Evolutionary conservation across 352 stramenopile species (phyloP), one percentile per base, ranked within the genome.

Genomic region (Globisporangium viniferum): DNA sequence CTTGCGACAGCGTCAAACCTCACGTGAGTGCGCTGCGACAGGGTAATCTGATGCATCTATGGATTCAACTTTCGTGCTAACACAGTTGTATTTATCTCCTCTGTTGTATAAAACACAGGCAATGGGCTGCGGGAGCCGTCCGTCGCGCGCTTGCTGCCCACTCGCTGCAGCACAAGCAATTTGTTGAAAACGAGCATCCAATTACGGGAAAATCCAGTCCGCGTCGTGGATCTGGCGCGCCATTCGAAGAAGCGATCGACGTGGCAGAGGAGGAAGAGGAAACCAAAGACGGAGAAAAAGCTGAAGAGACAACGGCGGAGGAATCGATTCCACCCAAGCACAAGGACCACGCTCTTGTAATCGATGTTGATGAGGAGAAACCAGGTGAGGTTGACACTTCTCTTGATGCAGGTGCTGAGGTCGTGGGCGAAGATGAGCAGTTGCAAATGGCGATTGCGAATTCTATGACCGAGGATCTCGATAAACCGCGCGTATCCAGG

Each of bases 1-100:
- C 89, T 95, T 63, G 73, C 69, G 4, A 95, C 88, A 14, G 88
- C 88, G n/a, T 92, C 88, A 0, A 95, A 95, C 61, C 75, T 95
- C 18, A 95, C 88, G 77, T 88, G 75, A 55, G 76, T 75, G 5
- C 15, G 1, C 1, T 67, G 22, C n/a, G 64, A 29, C 33, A 39
- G 5, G 41, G n/a, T 64, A 8, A 55, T 56, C 22, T 24, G 51
- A 29, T 24, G 61, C 0, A 27, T 49, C 4, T 15, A n/a, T 48
- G 41, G 41, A 20, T n/a, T 48, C 12, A 44, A 5, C 7, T 48
- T 48, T 6, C 6, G 12, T n/a, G 15, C 14, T 48, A 48, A 48
- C 41, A 0, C 15, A 2, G 41, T 39, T 35, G 5, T 39, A 0
- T 5, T n/a, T 22, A 31, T 14, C 1, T 9, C 22, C 54, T 27